Evolutionary conservation across 208 protist genomes (phyloP), one percentile per base, ranked within the genome.

Genomic region (Leptomonas pyrrhocoris): DNA sequence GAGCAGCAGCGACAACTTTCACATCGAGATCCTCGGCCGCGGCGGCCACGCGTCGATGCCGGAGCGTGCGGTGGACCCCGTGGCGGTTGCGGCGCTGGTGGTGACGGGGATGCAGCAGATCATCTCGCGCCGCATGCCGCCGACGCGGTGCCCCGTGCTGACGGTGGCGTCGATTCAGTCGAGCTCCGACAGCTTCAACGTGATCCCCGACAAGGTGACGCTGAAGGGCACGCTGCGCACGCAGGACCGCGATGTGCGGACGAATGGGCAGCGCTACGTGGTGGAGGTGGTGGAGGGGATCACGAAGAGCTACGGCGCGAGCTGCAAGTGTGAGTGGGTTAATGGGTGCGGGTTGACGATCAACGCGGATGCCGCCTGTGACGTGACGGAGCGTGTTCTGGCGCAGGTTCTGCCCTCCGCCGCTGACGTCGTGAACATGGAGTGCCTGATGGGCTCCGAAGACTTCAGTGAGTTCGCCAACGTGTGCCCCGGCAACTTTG

Each of bases 31-130:
- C 16, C 43, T 73, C 7, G 85, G 86, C 15, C 62, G 59, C 25
- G 83, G 86, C 38, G 86, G 86, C 0, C 86, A 92, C 43, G 86
- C 86, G 43, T 92, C 86, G 42, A 68, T 76, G 73, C 86, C 86
- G 30, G 77, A 92, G 59, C 46, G 74, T 18, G 64, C 73, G 2
- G 71, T 83, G 49, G 86, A 92, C 80, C 83, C 83, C 21, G 72
- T 87, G 15, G 63, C 79, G 15, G 78, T 86, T 23, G 60, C 74
- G 49, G 66, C 69, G 15, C 65, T 86, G 11, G 62, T 81, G 15
- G 71, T 92, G 0, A 78, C 57, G 21, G 60, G 38, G 27, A 59
- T 92, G 55, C 86, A 92, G 71, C 77, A 70, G 46, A 74, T 92
- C 49, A 68, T 85, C 9, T 81, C 86, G 28, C 82, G 86, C 42